Base-by-base conservation (phyloP, 768 basidiomycete species). In the Omphalotus guepiniiformis region DNA sequence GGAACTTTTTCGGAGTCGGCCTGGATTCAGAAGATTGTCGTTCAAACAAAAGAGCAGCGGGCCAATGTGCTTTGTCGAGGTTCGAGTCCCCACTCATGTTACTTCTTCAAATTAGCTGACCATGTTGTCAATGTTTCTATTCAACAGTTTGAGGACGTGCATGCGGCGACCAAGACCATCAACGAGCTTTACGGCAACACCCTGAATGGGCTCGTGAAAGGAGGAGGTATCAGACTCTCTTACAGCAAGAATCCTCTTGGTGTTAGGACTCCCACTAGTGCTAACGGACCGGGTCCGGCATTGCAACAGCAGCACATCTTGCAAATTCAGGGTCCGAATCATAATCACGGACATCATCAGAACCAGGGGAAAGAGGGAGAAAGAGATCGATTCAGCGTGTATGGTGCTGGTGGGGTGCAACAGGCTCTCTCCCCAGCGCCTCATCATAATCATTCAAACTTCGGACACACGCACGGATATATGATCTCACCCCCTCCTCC, bases 11-110 rank as follows among this genome's bases (percentile, higher is more conserved):
- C 75, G 78, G 23, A 72, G 73, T 25, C 85, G 83, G 35, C 77
- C 80, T 3, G 96, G 96, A 2, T 99, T 84, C 68, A 85, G 91
- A 49, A 88, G 94, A 57, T 76, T 99, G 53, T 93, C 86, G 59
- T 98, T 93, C 73, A 76, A 94, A 44, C 93, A 95, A 60, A 99
- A 99, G 72, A 90, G 81, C 63, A 94, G 94, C 57, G 94, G 96
- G 1, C 95, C 95, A 6, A 98, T 98, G 94, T 98, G 96, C 66
- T 98, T 98, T 64, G 93, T 98, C 37, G 96, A 99, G 83, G 91
- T 93, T 58, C 21, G 63, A 54, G 58, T 53, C n/a, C 22, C 39
- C 42, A 5, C 39, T 5, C 47, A 37, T 27, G 32, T 3, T 36
- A 23, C 22, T 22, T 13, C 34, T 7, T 18, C 13, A n/a, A 21